These are phyloP conservation scores for Chaetomium cochliodes DNA, from an alignment of 495 filamentous ascomycete species.

Conservation along the genomic window DNA sequence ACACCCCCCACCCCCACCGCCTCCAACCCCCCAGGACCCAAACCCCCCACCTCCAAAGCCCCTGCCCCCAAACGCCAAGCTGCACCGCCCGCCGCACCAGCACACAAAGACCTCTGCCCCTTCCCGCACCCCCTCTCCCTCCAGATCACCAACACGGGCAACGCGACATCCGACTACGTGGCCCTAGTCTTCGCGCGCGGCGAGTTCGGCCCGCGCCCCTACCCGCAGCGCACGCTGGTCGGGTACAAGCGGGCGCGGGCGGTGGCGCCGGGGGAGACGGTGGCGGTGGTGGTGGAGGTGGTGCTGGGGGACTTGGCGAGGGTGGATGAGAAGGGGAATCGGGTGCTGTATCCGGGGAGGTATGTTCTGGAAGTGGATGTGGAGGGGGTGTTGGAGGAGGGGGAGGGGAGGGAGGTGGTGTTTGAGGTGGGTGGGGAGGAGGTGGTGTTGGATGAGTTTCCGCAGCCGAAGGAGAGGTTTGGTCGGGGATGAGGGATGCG, in stretches of 20 bases:
- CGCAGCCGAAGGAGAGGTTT: slow-evolving; percentile 29
- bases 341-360: slow-evolving; percentile 60
- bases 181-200: slow-evolving; percentile 55
- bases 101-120: slow-evolving; percentile 25
- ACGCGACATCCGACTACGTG: slow-evolving; percentile 56
- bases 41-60: slow-evolving; percentile 19
- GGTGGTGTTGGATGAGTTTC: slow-evolving; percentile 47
- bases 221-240: slow-evolving; percentile 61
- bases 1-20: slow-evolving; percentile 8
- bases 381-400: slow-evolving; percentile 18
- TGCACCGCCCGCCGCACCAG: slow-evolving; percentile 13
- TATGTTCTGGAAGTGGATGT: slow-evolving; percentile 59
- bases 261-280: slow-evolving; percentile 35
- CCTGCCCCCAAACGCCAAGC: slow-evolving; percentile 38
- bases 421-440: slow-evolving; percentile 47
- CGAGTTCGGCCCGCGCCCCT: slow-evolving; percentile 53
- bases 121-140: slow-evolving; percentile 44
- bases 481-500: not conserved
- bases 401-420: slow-evolving; percentile 25
- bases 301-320: slow-evolving; percentile 47
- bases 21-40: slow-evolving; percentile 10
- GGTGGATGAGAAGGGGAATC: slow-evolving; percentile 55
- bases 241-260: slow-evolving; percentile 53
- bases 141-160: slow-evolving; percentile 39
- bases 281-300: slow-evolving; percentile 48